Evolutionary conservation across 441 rosid genomes (phyloP).

Genomic region (Omphalea diandra): DNA sequence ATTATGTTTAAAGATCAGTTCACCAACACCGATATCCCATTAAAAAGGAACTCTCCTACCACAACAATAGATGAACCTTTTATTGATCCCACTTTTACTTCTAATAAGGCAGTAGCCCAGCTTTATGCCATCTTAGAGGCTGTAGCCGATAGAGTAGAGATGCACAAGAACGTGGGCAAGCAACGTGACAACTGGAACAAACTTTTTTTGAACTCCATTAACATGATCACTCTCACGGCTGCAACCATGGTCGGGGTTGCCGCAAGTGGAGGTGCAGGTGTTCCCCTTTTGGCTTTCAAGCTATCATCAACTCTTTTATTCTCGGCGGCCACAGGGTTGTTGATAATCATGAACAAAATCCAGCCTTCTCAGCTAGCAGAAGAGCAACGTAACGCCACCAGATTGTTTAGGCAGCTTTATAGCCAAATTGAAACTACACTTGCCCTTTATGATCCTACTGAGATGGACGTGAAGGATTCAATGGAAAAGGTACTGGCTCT

Average conservation of each 20-base stretch:
- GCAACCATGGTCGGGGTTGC: conserved; percentile 42
- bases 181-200: conserved; percentile 58
- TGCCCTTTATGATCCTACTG: conserved; percentile 21
- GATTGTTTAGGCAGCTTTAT: conserved; percentile 52
- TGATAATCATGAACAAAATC: conserved; percentile 59
- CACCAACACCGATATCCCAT: conserved; percentile 16
- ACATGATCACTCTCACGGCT: conserved; percentile 55
- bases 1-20: conserved; percentile 15
- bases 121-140: conserved; percentile 48
- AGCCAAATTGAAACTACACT: conserved; percentile 32
- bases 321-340: conserved; percentile 53
- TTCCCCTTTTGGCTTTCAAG: conserved; percentile 37
- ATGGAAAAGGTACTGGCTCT: conserved; percentile 56
- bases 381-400: conserved; percentile 68
- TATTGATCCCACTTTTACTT: neutral
- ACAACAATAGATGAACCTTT: conserved; percentile 2
- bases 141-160: conserved; percentile 51
- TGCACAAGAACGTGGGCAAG: conserved; percentile 52
- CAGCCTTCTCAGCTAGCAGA: conserved; percentile 83
- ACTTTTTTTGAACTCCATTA: too few species aligned
- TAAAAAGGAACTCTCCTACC: conserved; percentile 6
- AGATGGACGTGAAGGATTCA: conserved; percentile 46
- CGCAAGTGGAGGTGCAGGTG: conserved; percentile 13
- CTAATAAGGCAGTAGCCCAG: conserved; percentile 14
- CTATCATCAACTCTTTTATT: conserved; percentile 52